Evolutionary conservation across 768 basidiomycete genomes (phyloP).

Genomic region (Termitomyces sp.): DNA sequence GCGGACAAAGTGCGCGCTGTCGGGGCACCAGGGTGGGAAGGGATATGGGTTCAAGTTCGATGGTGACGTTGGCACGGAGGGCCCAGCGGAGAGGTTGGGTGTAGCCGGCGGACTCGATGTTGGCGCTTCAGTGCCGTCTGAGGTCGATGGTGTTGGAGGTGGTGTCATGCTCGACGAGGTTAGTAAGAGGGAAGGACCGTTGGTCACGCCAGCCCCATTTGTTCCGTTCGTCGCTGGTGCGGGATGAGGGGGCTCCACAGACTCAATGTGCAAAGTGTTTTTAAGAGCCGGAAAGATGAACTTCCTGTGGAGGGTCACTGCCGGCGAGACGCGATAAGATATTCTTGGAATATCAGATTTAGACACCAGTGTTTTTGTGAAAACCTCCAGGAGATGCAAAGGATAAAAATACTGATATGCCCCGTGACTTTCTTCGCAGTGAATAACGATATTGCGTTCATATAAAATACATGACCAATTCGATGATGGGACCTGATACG

Average conservation of each 20-base stretch:
- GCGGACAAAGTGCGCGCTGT: slow-evolving; percentile 71
- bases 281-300: slow-evolving; percentile 41
- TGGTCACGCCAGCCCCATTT: not conserved
- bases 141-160: not conserved
- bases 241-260: too few relatives aligned
- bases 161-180: not conserved
- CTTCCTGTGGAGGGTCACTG: slow-evolving; percentile 43
- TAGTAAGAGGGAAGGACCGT: not conserved
- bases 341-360: slow-evolving; percentile 34
- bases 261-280: not conserved
- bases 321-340: slow-evolving; percentile 34
- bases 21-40: slow-evolving; percentile 65
- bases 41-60: slow-evolving; percentile 53
- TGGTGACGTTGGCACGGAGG: slow-evolving; percentile 5
- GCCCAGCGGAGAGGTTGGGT: slow-evolving; percentile 6
- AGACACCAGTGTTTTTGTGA: slow-evolving; percentile 22
- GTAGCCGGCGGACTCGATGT: not conserved
- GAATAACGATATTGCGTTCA: slow-evolving; percentile 63
- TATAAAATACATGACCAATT: slow-evolving; percentile 77
- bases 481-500: slow-evolving; percentile 50
- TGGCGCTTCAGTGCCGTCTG: not conserved
- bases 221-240: not conserved
- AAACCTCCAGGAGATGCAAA: slow-evolving; percentile 31
- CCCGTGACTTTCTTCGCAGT: slow-evolving; percentile 63
- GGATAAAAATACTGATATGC: slow-evolving; percentile 73